Base-by-base conservation (phyloP, 1,284 basidiomycete genomes). In the Apiotrichum gracile region DNA sequence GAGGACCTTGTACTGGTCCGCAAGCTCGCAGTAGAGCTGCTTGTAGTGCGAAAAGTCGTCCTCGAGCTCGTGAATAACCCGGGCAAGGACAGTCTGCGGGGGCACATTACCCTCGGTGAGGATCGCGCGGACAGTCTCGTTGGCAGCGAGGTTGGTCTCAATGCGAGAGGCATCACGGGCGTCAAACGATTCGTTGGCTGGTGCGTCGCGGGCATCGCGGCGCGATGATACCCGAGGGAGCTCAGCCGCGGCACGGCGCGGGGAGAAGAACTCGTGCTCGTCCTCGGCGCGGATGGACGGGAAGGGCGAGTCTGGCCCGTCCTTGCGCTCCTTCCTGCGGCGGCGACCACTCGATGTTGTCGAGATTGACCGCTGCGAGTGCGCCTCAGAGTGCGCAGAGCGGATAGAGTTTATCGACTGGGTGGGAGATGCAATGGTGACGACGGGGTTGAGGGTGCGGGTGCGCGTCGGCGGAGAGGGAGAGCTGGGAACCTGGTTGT, bases 31-130 rank as follows among this genome's bases (percentile, higher is more conserved):
- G 63, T 93, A 96, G 52, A 94, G 84, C 58, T 90, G 93, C 74
- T 88, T 91, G 72, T 89, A 91, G 76, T 92, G 90, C 21, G 81
- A 82, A 67, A 91, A 92, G 68, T 93, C 91, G 63, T 90, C 89
- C 69, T 93, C 90, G 13, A 93, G 78, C 74, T 92, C 90, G 52
- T 84, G 69, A 38, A 92, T 77, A 25, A 92, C 87, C 16, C 86
- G 79, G 26, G 83, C 79, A 7, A 92, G 79, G 5, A 91, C 83
- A 0, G 88, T 91, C 73, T 91, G 88, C 19, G 88, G 86, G 2
- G 88, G 89, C 3, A 88, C 25, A 76, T 73, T 57, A 1, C 77
- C 75, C 6, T 78, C 80, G 57, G 80, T 81, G 6, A 64, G 78
- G 49, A 79, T 80, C 7, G 79, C 79, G 61, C 81, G 81, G 55